Conservation (phyloP, 305 asterid genomes). For the Fraxinus paxiana region DNA sequence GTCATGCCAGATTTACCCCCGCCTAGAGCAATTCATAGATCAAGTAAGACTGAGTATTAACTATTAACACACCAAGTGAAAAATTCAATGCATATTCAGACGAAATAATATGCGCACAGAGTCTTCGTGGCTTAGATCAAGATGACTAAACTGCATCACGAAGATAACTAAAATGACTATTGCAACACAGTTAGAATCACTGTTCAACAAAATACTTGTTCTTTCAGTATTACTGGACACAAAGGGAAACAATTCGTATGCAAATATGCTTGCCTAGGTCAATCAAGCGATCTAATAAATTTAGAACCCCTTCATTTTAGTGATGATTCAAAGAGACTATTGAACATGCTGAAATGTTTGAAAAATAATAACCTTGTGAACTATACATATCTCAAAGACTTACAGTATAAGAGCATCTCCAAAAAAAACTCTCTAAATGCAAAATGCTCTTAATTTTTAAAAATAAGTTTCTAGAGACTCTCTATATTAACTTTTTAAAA, state of each 20-base stretch:
- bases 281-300: neutral
- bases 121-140: neutral
- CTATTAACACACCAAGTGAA: neutral
- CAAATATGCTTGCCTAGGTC: neutral
- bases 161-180: neutral
- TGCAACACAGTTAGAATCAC: neutral
- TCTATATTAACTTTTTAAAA: neutral
- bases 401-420: neutral
- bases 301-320: neutral
- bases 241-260: neutral
- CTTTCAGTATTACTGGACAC: neutral
- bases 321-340: neutral
- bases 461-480: neutral
- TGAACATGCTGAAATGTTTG: neutral
- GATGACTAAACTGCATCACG: neutral
- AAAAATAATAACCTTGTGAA: neutral
- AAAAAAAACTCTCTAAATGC: neutral
- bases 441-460: neutral
- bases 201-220: neutral
- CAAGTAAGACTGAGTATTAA: neutral
- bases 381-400: neutral
- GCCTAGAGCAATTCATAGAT: neutral
- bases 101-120: neutral
- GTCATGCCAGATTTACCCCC: conserved; percentile 48
- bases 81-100: neutral